Evolutionary conservation across 257 asterid genomes (phyloP), one percentile per base, ranked within the genome.

Genomic region (Agastache rugosa): DNA sequence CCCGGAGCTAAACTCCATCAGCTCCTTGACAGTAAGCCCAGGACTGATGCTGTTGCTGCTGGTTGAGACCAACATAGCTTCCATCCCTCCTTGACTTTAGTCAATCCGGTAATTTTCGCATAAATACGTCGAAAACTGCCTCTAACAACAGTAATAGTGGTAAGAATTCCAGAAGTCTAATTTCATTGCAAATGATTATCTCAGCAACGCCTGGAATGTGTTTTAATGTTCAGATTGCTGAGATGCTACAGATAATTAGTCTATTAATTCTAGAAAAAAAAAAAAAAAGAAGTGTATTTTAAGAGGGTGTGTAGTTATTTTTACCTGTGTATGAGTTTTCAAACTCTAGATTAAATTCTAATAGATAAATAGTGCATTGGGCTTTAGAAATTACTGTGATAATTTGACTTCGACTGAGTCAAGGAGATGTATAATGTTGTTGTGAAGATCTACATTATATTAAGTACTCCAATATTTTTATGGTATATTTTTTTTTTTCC

Each of bases 41-140:
- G 92, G 75, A 78, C 90, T 0, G 98, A 92, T 79, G 96, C 96
- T 22, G 99, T 95, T 23, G 98, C 93, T 9, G 98, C 99, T 42
- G 79, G 96, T 63, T 95, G 87, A 93, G 27, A 37, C 50, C 34
- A 1, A n/a, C 37, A 11, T 3, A 8, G 17, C 34, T n/a, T 6
- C 59, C 48, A 11, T 76, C 60, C 58, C 73, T 25, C 59, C 64
- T 51, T 39, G 75, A 60, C 76, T 45, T 35, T 6, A 72, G 72
- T 71, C 63, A 77, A 74, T 58, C 76, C 19, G 61, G 93, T 82
- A 75, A 85, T 83, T 47, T 89, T 88, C 96, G 92, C 96, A 78
- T 87, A 87, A 86, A 86, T 85, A 54, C 44, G 89, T 75, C 92
- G 90, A 88, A 82, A 73, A 79, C 88, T 80, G 74, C 90, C 23